Base-by-base conservation (phyloP, 148 eudicot genomes). In the Heliamphora exappendiculata region DNA sequence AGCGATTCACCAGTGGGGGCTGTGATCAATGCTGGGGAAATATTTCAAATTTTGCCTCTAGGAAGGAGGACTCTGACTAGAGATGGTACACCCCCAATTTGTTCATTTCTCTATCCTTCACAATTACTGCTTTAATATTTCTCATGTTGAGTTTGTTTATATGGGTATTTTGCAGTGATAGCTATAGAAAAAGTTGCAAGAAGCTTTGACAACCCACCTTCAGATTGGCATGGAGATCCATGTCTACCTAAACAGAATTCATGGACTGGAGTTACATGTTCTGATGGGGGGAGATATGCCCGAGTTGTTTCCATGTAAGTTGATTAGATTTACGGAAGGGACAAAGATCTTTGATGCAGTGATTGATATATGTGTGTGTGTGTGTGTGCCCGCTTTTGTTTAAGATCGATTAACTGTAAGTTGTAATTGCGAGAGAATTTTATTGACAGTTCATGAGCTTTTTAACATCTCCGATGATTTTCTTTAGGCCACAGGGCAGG, bases 161-260 rank as follows among this genome's bases (percentile, higher is more conserved):
- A 74, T 37, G 63, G 74, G 22, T 33, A 31, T 62, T 65, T 73
- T 53, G 42, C 79, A 94, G 98, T 77, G 64, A 70, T 70, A 62
- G 91, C 89, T 5, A 78, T 94, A 84, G 85, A 86, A 28, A 84
- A 83, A 0, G 28, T 94, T 72, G 75, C 50, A 10, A 85, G 76
- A 81, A 85, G 80, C 80, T 75, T 92, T 28, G 77, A 55, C 20
- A 88, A 88, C 72, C 78, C 76, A 45, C 96, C 97, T 29, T 16
- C 72, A 0, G 97, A 92, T 86, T 94, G 98, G 98, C 55, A 26
- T 5, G 98, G 92, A 42, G 98, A 94, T 88, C 97, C 98, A 68
- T 94, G 98, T 82, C 70, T 94, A 65, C 98, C 98, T 13, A 78
- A 24, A 74, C 75, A 74, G 72, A 78, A 87, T 44, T 75, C 89